Evolutionary conservation across 2,329 filamentous ascomycete genomes (phyloP), one percentile per base, ranked within the genome.

Genomic region (Trichoderma koningii): DNA sequence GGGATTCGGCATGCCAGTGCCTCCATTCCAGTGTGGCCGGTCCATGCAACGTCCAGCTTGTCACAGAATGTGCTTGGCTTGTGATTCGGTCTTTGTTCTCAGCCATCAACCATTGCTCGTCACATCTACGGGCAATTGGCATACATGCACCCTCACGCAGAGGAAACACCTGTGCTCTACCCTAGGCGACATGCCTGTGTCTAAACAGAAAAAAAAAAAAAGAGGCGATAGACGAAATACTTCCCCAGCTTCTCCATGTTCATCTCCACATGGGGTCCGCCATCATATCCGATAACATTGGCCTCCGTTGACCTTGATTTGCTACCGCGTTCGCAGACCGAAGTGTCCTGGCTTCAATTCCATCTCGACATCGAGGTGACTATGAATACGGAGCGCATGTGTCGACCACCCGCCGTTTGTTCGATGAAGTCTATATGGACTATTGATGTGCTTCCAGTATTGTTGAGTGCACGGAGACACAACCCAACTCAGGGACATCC

Each of bases 1-100:
- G 57, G 57, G 45, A 51, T 47, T 51, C 57, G 45, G 45, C 57
- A 61, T 61, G 3, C 12, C 52, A 44, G 23, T 23, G 45, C 57
- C 47, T 23, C 34, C 38, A 44, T 52, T 44, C 45, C 56, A 50
- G 45, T 38, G 41, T 23, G 41, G 50, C n/a, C 44, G 15, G 23
- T 30, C 12, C 21, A 26, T 30, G 15, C 42, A 17, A 45, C 41
- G 23, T 28, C 55, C 41, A 57, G 15, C 26, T 30, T 17, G 15
- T 28, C 28, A 30, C 50, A 52, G 50, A 52, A 3, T 23, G 55
- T 45, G 42, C 45, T 45, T 28, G 34, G 45, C 19, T 23, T 47
- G 21, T n/a, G 26, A 26, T 10, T 45, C 2, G 3, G 6, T 5
- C 2, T 19, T 45, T 21, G 10, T 26, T 17, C 41, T 47, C 41